phyloP scores from a whole-genome alignment of 345 rosid species.

The Bruguiera gymnorhiza region DNA sequence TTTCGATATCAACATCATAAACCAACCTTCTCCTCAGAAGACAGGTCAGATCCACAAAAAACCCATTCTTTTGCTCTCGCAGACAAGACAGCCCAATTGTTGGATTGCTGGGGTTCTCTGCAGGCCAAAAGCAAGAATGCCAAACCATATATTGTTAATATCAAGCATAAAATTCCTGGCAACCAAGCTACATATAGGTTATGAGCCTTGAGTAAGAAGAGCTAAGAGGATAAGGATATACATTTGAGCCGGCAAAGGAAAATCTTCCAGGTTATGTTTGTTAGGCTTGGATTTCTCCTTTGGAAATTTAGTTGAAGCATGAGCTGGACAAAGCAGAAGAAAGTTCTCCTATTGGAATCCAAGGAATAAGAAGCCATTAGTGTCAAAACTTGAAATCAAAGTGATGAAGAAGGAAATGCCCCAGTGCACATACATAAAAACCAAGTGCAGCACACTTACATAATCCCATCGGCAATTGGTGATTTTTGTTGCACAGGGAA shows the following conservation, averaged over 20 bases:
- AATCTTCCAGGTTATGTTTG: conserved; percentile 10
- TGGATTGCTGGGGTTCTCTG: conserved; percentile 42
- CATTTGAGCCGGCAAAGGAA: conserved; percentile 25
- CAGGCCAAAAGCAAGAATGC: conserved; percentile 14
- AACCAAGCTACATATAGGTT: background rate
- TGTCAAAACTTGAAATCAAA: conserved; percentile 2
- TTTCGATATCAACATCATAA: conserved; percentile 1
- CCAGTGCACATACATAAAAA: background rate
- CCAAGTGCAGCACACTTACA: conserved; percentile 35
- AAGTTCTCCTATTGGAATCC: conserved; percentile 46
- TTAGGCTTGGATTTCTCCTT: conserved; percentile 44
- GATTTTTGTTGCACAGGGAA: conserved; percentile 62
- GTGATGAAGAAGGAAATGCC: conserved; percentile 1
- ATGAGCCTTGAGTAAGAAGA: background rate
- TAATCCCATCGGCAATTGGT: conserved; percentile 73
- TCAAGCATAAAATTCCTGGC: no score
- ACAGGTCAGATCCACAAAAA: conserved; percentile 86
- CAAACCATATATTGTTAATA: no score
- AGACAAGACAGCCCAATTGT: conserved; percentile 22
- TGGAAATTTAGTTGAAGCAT: conserved; percentile 63
- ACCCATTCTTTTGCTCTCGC: conserved; percentile 43
- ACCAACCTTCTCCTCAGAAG: conserved; percentile 74
- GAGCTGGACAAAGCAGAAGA: conserved; percentile 76
- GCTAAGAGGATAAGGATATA: conserved; percentile 15
- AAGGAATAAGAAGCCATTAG: conserved; percentile 6